Base-by-base conservation (phyloP, 768 basidiomycete genomes). In the Lentinula detonsa region DNA sequence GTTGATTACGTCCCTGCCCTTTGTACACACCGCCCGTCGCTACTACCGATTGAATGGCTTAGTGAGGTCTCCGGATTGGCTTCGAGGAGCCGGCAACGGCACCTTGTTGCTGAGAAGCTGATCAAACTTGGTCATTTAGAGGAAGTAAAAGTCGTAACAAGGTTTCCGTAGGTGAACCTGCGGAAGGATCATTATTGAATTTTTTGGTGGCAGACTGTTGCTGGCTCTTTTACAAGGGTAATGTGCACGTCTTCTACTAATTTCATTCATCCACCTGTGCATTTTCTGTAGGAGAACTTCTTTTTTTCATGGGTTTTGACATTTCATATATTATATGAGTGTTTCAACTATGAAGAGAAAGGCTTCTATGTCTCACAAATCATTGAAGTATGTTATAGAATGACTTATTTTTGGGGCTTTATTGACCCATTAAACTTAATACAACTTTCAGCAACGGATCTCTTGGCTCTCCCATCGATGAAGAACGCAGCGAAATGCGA, bases 1-100 rank as follows among this genome's bases (percentile, higher is more conserved):
- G 84, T 88, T 86, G 87, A 89, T 87, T 88, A 88, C 83, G 86
- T 88, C 86, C 86, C 87, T 88, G 87, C 87, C 86, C 87, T 87
- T 87, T 88, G 85, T 88, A 88, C 85, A 88, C 87, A 88, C 87
- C 85, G 85, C 88, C 87, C 82, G 85, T 88, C 85, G 83, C 88
- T 88, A 90, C 86, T 88, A 89, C 88, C 83, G 85, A 89, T 89
- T 87, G 88, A 89, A 88, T 85, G 85, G 87, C 85, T 88, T 88
- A 86, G 87, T 87, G 86, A 88, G 88, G 84, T 83, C 84, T 88
- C 79, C 81, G 84, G 85, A 89, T 86, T 78, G 84, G 81, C 85
- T 83, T 83, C 76, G 80, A 78, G 77, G 78, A 85, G 80, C 82
- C 73, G 74, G 75, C 69, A 72, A 78, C 75, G 74, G 75, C 72